Base-by-base conservation (phyloP, 257 asterid genomes). In the Fraxinus anomala region DNA sequence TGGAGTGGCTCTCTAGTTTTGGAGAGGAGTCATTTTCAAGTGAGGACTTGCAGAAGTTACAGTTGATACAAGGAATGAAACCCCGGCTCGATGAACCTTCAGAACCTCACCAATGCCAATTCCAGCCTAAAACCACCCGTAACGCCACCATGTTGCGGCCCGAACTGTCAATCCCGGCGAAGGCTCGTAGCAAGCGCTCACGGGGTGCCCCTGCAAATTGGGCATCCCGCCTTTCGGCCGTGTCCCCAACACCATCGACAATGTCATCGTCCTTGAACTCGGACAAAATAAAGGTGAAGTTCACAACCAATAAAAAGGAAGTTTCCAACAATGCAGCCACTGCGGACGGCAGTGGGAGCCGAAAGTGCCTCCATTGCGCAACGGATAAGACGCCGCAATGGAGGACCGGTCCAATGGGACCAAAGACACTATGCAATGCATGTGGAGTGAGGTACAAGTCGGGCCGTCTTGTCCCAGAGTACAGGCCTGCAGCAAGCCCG, bases 361-460 rank as follows among this genome's bases (percentile, higher is more conserved):
- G 98, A 79, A 89, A 75, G 83, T 94, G 98, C 89, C 93, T 91
- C 47, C 98, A 94, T 47, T 94, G 98, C 80, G 96, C 97, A 70
- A 92, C 97, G 0, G 97, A 94, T 83, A 94, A 92, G 89, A 94
- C 98, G 47, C 98, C 98, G 7, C 98, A 94, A 69, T 92, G 98
- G 98, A 72, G 98, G 63, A 94, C 97, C 3, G 98, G 98, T 66
- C 97, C 98, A 31, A 76, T 88, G 96, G 98, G 98, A 39, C 98
- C 98, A 26, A 94, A 94, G 81, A 94, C 98, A 2, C 90, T 92
- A 17, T 94, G 98, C 80, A 93, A 93, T 24, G 98, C 98, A 1
- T 93, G 98, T 69, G 98, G 98, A 4, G 97, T 93, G 1, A 73
- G 98, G 87, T 92, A 89, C 83, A 94, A 94, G 82, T 92, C 98